Base-by-base conservation (phyloP, 495 filamentous ascomycete species). In the Achaetomiella virescens region DNA sequence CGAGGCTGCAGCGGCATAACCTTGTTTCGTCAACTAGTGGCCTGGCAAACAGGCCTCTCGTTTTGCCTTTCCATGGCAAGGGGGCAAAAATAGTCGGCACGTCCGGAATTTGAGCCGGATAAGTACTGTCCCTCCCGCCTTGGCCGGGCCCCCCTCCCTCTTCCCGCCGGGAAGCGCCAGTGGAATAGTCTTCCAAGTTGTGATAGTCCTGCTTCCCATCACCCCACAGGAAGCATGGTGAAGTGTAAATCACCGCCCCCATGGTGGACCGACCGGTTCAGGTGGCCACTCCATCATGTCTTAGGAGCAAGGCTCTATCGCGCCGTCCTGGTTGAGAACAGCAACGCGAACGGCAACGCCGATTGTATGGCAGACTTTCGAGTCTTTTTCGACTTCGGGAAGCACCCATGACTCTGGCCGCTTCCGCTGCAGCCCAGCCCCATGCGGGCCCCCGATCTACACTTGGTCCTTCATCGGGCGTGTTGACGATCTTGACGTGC, bases 211-310 rank as follows among this genome's bases (percentile, higher is more conserved):
- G 55, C 58, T 47, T 55, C 27, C 52, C 53, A 57, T 58, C 61
- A 65, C 66, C 54, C 54, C 60, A 64, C 62, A 58, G 47, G 46
- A 65, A 59, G 54, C 58, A 63, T 49, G 58, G 46, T 59, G 60
- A 66, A 15, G 62, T 66, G 62, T 57, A 67, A 63, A 59, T 65
- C 58, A 63, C 59, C 41, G 63, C 56, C 63, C 59, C 66, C 55
- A 66, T 62, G 33, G 46, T 51, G 48, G 43, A 36, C 38, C 48
- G 52, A 17, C 27, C 37, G 59, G 29, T 35, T 40, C 50, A 45
- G 47, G 40, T 42, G 59, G 49, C 47, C 43, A 50, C 36, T 45
- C 45, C 29, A 40, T 27, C 22, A 46, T 60, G 35, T 58, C 61
- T 59, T 21, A 56, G 59, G 55, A 55, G 55, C 52, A 49, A n/a